Evolutionary conservation across 345 rosid genomes (phyloP).

Genomic region (Eucalyptus brandiana): DNA sequence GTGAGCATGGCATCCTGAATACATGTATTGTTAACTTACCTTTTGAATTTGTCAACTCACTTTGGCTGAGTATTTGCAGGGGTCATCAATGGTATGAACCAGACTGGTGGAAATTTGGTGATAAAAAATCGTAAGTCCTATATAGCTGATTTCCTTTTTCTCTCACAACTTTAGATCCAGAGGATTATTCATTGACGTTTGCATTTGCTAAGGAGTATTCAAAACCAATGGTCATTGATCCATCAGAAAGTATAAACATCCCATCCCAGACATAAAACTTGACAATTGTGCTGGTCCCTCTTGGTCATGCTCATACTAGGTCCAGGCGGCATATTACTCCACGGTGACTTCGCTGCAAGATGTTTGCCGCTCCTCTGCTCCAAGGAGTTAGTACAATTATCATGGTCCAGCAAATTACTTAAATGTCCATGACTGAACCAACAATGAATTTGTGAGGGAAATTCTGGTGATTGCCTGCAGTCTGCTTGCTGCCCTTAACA

Average conservation of each 20-base stretch:
- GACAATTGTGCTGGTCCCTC: not conserved
- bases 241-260: not conserved
- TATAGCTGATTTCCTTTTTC: not conserved
- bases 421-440: not conserved
- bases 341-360: not conserved
- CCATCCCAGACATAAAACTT: not conserved
- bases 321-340: not conserved
- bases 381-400: not conserved
- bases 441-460: not conserved
- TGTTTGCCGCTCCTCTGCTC: not conserved
- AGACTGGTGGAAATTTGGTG: constrained; percentile 94
- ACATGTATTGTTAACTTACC: not conserved
- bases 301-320: not conserved
- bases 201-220: not conserved
- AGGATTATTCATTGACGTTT: not conserved
- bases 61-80: not conserved
- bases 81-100: constrained; percentile 22
- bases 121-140: constrained; percentile 25
- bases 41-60: not conserved
- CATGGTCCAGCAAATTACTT: not conserved
- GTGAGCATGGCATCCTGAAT: constrained; percentile 4
- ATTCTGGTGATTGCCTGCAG: not conserved
- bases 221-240: not conserved
- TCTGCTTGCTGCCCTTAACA: not conserved
- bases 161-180: not conserved